Evolutionary conservation across 129 eudicot species (phyloP).

Genomic region (Apium graveolens): DNA sequence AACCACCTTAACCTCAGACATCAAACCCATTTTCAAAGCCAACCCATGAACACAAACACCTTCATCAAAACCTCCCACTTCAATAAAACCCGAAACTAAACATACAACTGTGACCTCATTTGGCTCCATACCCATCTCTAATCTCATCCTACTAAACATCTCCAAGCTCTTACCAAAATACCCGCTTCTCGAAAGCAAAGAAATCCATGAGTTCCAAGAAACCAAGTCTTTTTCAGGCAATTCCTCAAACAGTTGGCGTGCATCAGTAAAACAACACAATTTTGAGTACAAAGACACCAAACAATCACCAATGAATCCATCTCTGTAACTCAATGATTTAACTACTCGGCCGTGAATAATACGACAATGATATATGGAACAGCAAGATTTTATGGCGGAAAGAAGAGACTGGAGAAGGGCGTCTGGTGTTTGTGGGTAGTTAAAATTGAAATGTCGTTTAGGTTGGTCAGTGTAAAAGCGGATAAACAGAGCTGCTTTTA

Average conservation of each 20-base stretch:
- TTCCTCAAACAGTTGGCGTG: conserved; percentile 46
- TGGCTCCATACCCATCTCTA: conserved; percentile 26
- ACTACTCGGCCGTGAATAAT: conserved; percentile 23
- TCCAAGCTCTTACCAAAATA: conserved; percentile 25
- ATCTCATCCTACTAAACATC: conserved; percentile 27
- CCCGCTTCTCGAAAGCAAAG: conserved; percentile 27
- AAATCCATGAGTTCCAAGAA: conserved; percentile 43
- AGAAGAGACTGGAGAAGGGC: conserved; percentile 19
- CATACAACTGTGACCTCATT: conserved; percentile 42
- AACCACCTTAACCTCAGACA: conserved; percentile 28
- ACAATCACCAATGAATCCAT: conserved; percentile 45
- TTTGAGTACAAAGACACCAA: conserved; percentile 31
- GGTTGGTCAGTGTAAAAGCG: not conserved
- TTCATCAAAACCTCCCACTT: conserved; percentile 12
- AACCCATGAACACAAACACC: conserved; percentile 40
- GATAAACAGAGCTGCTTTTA: not conserved
- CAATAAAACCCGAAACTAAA: conserved; percentile 30
- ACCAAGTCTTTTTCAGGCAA: conserved; percentile 40
- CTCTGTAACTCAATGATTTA: conserved; percentile 26
- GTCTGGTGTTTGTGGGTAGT: not conserved
- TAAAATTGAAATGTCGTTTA: conserved; percentile 2
- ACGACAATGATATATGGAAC: conserved; percentile 17
- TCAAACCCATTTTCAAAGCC: conserved; percentile 30
- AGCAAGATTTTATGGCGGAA: conserved; percentile 20
- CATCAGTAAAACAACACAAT: conserved; percentile 19